Evolutionary conservation across 73 alveolate genomes (phyloP), one percentile per base, ranked within the genome.

Genomic region (Tetrahymena borealis): DNA sequence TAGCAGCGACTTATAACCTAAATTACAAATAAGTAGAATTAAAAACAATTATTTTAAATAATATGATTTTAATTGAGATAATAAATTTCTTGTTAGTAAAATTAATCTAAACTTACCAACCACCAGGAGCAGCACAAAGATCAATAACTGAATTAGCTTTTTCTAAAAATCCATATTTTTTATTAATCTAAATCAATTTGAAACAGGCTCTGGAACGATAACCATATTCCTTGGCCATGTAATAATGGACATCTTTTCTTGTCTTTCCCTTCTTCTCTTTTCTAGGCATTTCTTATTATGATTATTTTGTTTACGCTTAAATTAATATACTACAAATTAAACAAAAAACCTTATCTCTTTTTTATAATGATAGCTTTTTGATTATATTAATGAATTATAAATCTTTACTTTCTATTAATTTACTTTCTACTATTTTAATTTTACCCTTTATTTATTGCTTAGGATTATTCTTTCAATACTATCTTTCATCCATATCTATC

Each of bases 51-150:
- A 95, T 94, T 90, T 79, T 94, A 33, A 91, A 32, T 41, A 79
- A 91, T 32, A 94, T 94, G 40, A 94, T 95, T 79, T 91, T 32
- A 32, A 38, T 15, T 40, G 2, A 7, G 7, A 32, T 42, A 90
- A 7, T 11, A 8, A 77, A 40, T 96, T 97, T 99, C 40, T 96
- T 94, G 28, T 15, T 18, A 35, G 33, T 90, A 78, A 79, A 92
- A 91, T 11, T 91, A 28, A 32, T n/a, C n/a, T n/a, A 35, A 4
- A 31, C 78, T 90, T 96, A 92, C 99, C 99, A 99, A 4, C 99
- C 99, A 20, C 99, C 99, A 39, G 99, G 99, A 20, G 99, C 99
- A 31, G 99, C 99, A 96, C 99, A 99, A 90, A 99, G 98, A 97
- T 99, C 99, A 32, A 99, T 97, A 77, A 98, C 96, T 37, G 97